These are phyloP conservation scores for Cucurbita maxima DNA, from an alignment of 306 rosid species.

Conservation along the genomic window DNA sequence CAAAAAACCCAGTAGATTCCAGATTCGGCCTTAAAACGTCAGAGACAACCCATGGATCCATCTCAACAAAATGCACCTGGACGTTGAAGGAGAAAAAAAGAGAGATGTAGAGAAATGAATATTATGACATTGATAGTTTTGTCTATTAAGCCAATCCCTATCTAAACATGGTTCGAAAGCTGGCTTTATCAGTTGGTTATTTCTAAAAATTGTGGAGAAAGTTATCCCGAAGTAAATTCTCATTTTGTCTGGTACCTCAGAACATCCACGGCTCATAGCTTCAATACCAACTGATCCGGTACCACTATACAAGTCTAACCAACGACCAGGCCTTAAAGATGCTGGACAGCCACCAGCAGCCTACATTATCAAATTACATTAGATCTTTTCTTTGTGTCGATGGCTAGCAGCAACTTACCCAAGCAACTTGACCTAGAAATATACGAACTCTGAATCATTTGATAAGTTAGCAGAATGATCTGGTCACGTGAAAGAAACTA, in stretches of 20 bases:
- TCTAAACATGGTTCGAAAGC: neutral
- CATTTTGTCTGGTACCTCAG: slow-evolving; percentile 40
- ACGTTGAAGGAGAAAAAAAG: slow-evolving; percentile 6
- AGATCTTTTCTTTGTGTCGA: neutral
- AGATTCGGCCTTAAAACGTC: slow-evolving; percentile 72
- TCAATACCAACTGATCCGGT: slow-evolving; percentile 99
- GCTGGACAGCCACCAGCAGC: slow-evolving; percentile 92
- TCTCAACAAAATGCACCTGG: slow-evolving; percentile 91
- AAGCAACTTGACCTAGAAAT: neutral
- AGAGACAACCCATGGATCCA: slow-evolving; percentile 96
- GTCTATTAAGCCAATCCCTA: neutral
- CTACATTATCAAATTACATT: slow-evolving; percentile 23
- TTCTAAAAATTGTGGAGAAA: neutral
- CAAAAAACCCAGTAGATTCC: slow-evolving; percentile 75
- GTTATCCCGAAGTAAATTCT: neutral
- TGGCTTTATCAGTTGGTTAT: neutral
- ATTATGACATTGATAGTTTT: neutral
- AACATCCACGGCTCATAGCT: slow-evolving; percentile 89
- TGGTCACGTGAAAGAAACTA: slow-evolving; percentile 4
- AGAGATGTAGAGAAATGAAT: neutral
- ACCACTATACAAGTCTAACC: slow-evolving; percentile 97
- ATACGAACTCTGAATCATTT: neutral
- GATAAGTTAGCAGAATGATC: neutral
- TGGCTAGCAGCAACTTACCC: neutral
- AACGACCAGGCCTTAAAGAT: slow-evolving; percentile 77